Conservation (phyloP, 345 rosid species). For the Gossypium longicalyx region DNA sequence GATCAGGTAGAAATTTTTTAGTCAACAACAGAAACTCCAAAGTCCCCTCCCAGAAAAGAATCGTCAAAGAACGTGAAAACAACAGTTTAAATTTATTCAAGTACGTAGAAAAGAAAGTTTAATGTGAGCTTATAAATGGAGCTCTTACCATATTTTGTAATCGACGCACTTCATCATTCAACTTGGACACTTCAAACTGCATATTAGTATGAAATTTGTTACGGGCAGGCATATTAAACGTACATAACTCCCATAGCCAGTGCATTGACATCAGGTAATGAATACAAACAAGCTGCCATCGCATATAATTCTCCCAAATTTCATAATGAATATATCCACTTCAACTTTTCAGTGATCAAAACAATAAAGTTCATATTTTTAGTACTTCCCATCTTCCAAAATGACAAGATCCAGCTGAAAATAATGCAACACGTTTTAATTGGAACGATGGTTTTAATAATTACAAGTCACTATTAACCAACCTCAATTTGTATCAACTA, state of each 20-base stretch:
- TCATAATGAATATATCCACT: not conserved
- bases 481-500: not conserved
- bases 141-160: slow-evolving; percentile 12
- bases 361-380: not conserved
- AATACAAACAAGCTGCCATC: not conserved
- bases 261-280: not conserved
- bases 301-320: not conserved
- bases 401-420: not conserved
- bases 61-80: not conserved
- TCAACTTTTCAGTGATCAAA: not conserved
- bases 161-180: slow-evolving; percentile 7
- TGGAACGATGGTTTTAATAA: not conserved
- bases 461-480: not conserved
- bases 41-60: not conserved
- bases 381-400: not conserved
- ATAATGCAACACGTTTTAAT: not conserved
- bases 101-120: not conserved
- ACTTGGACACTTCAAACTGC: slow-evolving; percentile 14
- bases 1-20: not conserved
- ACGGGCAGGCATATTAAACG: not conserved
- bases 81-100: not conserved
- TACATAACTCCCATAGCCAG: not conserved
- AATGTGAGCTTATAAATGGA: not conserved
- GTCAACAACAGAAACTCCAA: not conserved
- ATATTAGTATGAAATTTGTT: not conserved